Percentiles rank a stretch among this genome's conserved stretches.
These are phyloP conservation scores for Sideroxylon spinosum DNA, from an alignment of 179 eudicot genomes.

Conservation along the genomic window DNA sequence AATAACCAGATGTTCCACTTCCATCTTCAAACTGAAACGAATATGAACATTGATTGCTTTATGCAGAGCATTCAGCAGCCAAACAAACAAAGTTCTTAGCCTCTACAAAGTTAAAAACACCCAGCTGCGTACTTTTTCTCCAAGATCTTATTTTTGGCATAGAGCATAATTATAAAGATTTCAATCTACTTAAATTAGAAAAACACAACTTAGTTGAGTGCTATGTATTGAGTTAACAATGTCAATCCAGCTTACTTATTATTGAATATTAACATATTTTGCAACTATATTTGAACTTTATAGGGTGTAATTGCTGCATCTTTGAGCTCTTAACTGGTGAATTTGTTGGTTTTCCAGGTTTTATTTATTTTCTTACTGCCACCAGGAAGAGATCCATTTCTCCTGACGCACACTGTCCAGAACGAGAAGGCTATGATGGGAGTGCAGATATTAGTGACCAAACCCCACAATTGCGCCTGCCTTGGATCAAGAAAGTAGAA, in stretches of 20 bases:
- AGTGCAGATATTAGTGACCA: conserved; percentile 23
- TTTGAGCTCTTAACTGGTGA: neutral
- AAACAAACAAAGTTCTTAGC: too few species aligned
- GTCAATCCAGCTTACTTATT: too few species aligned
- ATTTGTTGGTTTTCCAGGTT: conserved; percentile 24
- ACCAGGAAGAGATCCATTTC: conserved; percentile 59
- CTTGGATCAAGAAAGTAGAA: conserved; percentile 41
- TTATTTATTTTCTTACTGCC: conserved; percentile 51
- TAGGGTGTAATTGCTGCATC: too few species aligned
- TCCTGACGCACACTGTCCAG: conserved; percentile 34
- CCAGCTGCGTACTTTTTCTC: too few species aligned
- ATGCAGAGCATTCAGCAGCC: conserved; percentile 44
- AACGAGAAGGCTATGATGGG: conserved; percentile 33
- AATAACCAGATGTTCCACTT: conserved; percentile 83
- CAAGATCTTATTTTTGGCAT: too few species aligned
- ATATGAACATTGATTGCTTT: conserved; percentile 61
- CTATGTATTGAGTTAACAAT: too few species aligned
- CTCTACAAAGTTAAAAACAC: too few species aligned
- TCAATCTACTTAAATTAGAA: too few species aligned
- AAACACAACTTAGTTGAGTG: too few species aligned
- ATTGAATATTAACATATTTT: too few species aligned
- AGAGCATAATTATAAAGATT: too few species aligned
- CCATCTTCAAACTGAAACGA: conserved; percentile 87
- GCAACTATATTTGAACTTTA: too few species aligned
- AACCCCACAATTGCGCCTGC: conserved; percentile 26